These are phyloP conservation scores for Annona squamosa DNA, from an alignment of 164 flowering plant species.

Conservation along the genomic window DNA sequence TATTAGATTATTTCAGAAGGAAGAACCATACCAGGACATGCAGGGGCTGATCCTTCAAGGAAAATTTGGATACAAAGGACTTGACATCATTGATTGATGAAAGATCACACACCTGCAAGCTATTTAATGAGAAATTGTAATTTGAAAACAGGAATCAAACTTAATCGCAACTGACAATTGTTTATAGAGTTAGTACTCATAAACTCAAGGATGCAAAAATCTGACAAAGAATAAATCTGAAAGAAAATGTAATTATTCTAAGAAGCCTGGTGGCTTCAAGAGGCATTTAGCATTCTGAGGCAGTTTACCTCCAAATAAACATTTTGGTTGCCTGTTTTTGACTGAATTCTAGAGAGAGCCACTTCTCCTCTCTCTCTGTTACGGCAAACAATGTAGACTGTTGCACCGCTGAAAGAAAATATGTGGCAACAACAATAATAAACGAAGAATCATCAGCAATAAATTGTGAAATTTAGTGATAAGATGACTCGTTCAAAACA, in stretches of 20 bases:
- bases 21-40: constrained; percentile 64
- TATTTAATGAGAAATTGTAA: background rate
- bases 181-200: background rate
- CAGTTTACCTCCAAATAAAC: constrained; percentile 75
- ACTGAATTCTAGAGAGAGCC: constrained; percentile 67
- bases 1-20: background rate
- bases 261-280: background rate
- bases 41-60: constrained; percentile 58
- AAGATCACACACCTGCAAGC: constrained; percentile 84
- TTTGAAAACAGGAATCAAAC: background rate
- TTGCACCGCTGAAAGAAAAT: constrained; percentile 58
- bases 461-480: background rate
- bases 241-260: background rate
- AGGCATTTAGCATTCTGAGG: background rate
- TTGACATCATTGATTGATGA: constrained; percentile 78
- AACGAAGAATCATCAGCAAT: background rate
- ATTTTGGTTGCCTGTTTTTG: constrained; percentile 68
- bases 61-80: constrained; percentile 64
- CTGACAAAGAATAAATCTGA: background rate
- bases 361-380: constrained; percentile 89
- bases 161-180: background rate
- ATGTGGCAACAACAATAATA: background rate
- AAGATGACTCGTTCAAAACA: background rate
- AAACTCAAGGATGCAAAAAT: background rate
- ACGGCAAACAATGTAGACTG: constrained; percentile 82